Conservation (phyloP, 2,329 filamentous ascomycete genomes). For the Diaporthe nobilis region DNA sequence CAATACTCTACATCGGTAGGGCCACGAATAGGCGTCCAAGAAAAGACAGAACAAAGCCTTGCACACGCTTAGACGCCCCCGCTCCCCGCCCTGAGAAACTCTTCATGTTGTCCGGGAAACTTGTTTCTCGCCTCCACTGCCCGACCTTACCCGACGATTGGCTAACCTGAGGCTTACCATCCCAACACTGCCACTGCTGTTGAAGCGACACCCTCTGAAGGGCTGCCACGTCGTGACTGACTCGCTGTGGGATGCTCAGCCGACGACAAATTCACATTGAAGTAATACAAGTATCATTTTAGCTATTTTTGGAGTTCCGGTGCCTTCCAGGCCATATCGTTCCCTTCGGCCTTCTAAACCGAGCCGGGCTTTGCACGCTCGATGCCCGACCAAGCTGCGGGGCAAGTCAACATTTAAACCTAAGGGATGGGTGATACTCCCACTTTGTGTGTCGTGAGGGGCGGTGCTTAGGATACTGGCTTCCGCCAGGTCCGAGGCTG, state of each 20-base stretch:
- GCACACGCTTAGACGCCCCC: too few relatives aligned
- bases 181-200: not conserved
- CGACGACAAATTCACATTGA: too few relatives aligned
- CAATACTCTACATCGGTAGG: not conserved
- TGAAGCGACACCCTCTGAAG: not conserved
- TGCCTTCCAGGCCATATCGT: accelerated
- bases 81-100: not conserved
- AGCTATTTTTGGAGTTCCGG: not conserved
- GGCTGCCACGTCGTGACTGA: not conserved
- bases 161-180: not conserved
- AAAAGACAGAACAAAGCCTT: not conserved
- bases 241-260: not conserved
- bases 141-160: not conserved
- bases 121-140: not conserved
- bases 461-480: not conserved
- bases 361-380: too few relatives aligned
- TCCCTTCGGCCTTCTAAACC: not conserved
- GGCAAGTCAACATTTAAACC: not conserved
- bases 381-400: not conserved
- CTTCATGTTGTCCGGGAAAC: not conserved
- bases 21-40: not conserved
- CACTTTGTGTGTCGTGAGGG: not conserved
- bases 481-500: not conserved
- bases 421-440: not conserved
- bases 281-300: accelerated